Evolutionary conservation across 1,284 basidiomycete species (phyloP), one percentile per base, ranked within the genome.

Genomic region (Naganishia albida): DNA sequence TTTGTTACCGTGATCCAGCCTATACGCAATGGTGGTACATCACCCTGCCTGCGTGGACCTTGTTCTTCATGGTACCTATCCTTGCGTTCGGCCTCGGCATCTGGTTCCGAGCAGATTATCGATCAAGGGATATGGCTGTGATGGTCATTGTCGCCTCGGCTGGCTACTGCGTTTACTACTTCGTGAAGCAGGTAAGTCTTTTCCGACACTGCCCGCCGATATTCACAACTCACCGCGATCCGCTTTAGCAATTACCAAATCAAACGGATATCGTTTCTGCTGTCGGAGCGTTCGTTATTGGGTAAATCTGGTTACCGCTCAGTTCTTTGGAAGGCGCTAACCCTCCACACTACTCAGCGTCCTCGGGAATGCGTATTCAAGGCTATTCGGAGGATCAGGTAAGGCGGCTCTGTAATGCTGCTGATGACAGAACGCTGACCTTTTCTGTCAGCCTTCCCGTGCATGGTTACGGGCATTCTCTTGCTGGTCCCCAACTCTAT

Each of bases 71-170:
- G 20, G 72, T 74, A 0, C 72, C 72, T 3, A 49, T 70, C 12
- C 71, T 74, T 39, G 72, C 72, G 7, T 70, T 66, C 23, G 69
- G 72, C 1, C 66, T 74, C 1, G 72, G 69, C 2, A 67, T 72
- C 13, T 74, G 72, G 72, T 72, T 72, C 54, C 42, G 71, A 30
- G 72, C 72, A 18, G 72, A 72, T 57, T 72, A 68, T 51, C 50
- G 69, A 40, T 71, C 70, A 8, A 66, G 66, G 62, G 72, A 74
- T 62, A 70, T 72, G 62, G 15, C 70, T 12, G 71, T 74, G 25
- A 72, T 71, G 70, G 69, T 71, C 0, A 6, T 67, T 8, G 72
- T 74, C 8, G 72, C 70, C 2, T 70, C 66, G 23, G 63, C 67
- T 7, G 72, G 72, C 2, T 74, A 72, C 52, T 69, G 67, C 10